Percentiles rank a stretch among this genome's conserved stretches.
phyloP scores from a whole-genome alignment of 768 basidiomycete species.

The Phaeotremella fagi region DNA sequence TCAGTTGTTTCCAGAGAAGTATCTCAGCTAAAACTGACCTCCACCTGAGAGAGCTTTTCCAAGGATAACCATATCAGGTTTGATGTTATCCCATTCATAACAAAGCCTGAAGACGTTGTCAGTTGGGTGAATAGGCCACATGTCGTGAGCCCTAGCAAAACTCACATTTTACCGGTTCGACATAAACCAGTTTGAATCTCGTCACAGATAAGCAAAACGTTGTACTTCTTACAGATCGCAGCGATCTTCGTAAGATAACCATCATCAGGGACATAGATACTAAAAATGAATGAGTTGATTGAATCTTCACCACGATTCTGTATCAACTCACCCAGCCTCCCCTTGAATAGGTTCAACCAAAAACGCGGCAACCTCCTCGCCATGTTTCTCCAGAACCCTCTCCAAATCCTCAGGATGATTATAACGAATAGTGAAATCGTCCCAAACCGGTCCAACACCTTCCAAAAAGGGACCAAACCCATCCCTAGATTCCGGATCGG shows the following conservation, averaged over 20 bases:
- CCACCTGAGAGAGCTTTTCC: slow-evolving; percentile 97
- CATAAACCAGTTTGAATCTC: slow-evolving; percentile 98
- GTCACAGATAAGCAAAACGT: slow-evolving; percentile 93
- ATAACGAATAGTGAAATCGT: slow-evolving; percentile 65
- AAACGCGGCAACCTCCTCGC: slow-evolving; percentile 82
- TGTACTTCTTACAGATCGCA: slow-evolving; percentile 82
- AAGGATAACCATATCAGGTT: slow-evolving; percentile 85
- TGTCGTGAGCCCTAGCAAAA: too few relatives aligned
- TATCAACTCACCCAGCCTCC: slow-evolving; percentile 82
- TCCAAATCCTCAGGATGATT: slow-evolving; percentile 78
- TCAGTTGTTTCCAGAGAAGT: neutral
- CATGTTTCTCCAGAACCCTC: slow-evolving; percentile 71
- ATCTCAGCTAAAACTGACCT: slow-evolving; percentile 55
- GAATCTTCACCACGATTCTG: too few relatives aligned
- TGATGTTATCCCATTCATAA: slow-evolving; percentile 76
- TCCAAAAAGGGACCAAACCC: slow-evolving; percentile 90
- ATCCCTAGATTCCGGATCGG: slow-evolving; percentile 78
- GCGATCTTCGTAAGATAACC: slow-evolving; percentile 77
- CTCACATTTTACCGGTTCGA: slow-evolving; percentile 79
- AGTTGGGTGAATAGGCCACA: too few relatives aligned
- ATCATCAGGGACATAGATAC: slow-evolving; percentile 83
- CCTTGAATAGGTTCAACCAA: slow-evolving; percentile 97
- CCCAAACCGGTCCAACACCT: slow-evolving; percentile 74
- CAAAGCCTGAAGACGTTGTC: slow-evolving; percentile 54
- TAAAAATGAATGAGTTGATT: too few relatives aligned